Conservation (phyloP, 192 early-diverging fungal genomes). For the Chytriomyces sp. region DNA sequence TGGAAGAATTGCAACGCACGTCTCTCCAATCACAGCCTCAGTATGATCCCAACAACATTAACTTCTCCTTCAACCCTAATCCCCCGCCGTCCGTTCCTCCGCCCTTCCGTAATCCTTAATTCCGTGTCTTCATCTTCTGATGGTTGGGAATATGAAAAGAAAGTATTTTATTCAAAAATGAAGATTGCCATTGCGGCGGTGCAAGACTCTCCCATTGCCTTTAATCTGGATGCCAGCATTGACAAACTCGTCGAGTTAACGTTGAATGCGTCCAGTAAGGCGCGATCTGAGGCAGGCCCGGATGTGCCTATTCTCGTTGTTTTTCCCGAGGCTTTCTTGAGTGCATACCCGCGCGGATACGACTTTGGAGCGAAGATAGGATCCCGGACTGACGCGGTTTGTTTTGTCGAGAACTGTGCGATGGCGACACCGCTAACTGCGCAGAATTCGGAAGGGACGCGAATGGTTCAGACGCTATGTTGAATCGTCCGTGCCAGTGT, state of each 20-base stretch:
- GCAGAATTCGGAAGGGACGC: neutral
- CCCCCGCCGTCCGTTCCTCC: conserved; percentile 17
- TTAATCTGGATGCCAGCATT: neutral
- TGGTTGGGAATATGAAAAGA: too few species aligned
- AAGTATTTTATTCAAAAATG: too few species aligned
- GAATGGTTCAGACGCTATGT: neutral
- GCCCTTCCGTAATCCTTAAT: conserved; percentile 10
- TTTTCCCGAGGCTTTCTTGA: neutral
- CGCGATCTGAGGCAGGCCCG: neutral
- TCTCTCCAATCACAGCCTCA: neutral
- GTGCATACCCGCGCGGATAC: neutral
- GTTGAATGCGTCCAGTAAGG: neutral
- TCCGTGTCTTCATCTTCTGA: too few species aligned
- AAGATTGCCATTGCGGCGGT: conserved; percentile 1
- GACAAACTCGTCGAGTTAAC: neutral
- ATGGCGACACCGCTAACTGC: neutral
- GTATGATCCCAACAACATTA: conserved; percentile 11
- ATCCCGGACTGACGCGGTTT: neutral
- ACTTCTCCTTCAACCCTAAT: conserved; percentile 4
- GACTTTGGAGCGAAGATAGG: neutral
- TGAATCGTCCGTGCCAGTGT: conserved; percentile 6
- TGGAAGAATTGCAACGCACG: conserved; percentile 1
- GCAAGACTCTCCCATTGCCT: neutral
- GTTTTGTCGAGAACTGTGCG: neutral
- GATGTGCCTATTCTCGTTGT: neutral